Percentiles rank a stretch among this genome's conserved stretches.
Evolutionary conservation across 768 basidiomycete species (phyloP).

Genomic region (Xerocomus brunneocitrinus): DNA sequence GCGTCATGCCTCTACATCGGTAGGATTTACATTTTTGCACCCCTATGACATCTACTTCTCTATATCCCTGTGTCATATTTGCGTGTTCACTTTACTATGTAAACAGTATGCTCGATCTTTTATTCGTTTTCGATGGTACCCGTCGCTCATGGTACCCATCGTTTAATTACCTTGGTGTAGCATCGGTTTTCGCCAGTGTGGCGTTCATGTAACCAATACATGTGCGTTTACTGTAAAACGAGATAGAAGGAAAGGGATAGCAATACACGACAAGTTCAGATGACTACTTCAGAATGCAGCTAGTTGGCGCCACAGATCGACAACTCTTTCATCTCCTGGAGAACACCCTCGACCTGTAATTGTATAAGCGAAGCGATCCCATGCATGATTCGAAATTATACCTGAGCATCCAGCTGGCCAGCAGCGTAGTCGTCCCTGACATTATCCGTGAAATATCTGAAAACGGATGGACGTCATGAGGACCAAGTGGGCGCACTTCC

Average conservation of each 20-base stretch:
- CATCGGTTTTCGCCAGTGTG: slow-evolving; percentile 11
- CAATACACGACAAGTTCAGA: slow-evolving; percentile 5
- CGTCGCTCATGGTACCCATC: not conserved
- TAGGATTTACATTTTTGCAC: slow-evolving; percentile 24
- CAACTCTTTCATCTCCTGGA: slow-evolving; percentile 95
- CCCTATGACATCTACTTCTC: slow-evolving; percentile 9
- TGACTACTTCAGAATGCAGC: not conserved
- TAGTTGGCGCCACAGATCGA: slow-evolving; percentile 79
- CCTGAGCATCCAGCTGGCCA: slow-evolving; percentile 93
- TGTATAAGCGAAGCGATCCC: not conserved
- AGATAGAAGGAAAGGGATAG: not conserved
- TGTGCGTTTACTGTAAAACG: slow-evolving; percentile 1
- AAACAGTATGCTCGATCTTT: slow-evolving; percentile 10
- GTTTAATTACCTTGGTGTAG: slow-evolving; percentile 19
- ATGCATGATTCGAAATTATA: slow-evolving; percentile 22
- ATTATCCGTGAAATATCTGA: slow-evolving; percentile 81
- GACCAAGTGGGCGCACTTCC: slow-evolving; percentile 36
- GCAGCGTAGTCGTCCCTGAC: slow-evolving; percentile 97
- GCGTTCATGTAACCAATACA: slow-evolving; percentile 11
- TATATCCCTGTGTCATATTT: slow-evolving; percentile 15
- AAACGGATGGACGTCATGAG: not conserved
- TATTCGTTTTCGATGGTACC: slow-evolving; percentile 1
- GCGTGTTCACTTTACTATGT: slow-evolving; percentile 18
- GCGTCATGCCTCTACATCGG: slow-evolving; percentile 13
- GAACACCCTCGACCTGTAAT: slow-evolving; percentile 82